phyloP scores from a whole-genome alignment of 495 filamentous ascomycete genomes.

The Diplogelasinospora grovesii region DNA sequence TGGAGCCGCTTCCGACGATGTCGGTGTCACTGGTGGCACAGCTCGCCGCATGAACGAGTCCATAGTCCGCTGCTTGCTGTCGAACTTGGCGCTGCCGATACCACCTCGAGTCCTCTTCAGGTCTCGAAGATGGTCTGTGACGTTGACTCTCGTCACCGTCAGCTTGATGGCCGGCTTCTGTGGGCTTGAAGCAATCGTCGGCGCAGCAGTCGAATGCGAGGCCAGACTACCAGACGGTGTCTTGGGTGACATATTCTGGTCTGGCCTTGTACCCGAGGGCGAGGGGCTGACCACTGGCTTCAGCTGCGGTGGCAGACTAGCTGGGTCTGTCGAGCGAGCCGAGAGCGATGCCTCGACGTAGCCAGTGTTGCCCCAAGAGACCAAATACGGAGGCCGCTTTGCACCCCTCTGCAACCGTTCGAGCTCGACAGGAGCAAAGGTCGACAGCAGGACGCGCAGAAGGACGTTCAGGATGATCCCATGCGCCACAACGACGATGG shows the following conservation, averaged over 20 bases:
- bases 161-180: constrained; percentile 16
- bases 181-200: not conserved
- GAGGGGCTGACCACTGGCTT: no score
- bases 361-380: constrained; percentile 40
- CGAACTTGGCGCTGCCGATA: constrained; percentile 67
- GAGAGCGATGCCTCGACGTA: constrained; percentile 21
- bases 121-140: constrained; percentile 58
- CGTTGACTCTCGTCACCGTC: constrained; percentile 51
- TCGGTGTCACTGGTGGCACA: no score
- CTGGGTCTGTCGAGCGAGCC: not conserved
- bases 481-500: constrained; percentile 62
- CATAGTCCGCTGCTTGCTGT: constrained; percentile 63
- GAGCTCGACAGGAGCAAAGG: constrained; percentile 16
- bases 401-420: not conserved
- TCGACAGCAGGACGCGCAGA: constrained; percentile 52
- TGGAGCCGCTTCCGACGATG: no score
- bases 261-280: no score
- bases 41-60: constrained; percentile 60
- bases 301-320: not conserved
- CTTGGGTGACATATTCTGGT: no score
- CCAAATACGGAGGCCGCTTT: constrained; percentile 13
- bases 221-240: constrained; percentile 10
- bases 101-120: constrained; percentile 71
- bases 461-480: constrained; percentile 68
- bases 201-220: constrained; percentile 2